Percentiles rank a stretch among this genome's conserved stretches.
These are phyloP conservation scores for Talaromyces rugulosus DNA, from an alignment of 2,329 filamentous ascomycete species.

Conservation along the genomic window DNA sequence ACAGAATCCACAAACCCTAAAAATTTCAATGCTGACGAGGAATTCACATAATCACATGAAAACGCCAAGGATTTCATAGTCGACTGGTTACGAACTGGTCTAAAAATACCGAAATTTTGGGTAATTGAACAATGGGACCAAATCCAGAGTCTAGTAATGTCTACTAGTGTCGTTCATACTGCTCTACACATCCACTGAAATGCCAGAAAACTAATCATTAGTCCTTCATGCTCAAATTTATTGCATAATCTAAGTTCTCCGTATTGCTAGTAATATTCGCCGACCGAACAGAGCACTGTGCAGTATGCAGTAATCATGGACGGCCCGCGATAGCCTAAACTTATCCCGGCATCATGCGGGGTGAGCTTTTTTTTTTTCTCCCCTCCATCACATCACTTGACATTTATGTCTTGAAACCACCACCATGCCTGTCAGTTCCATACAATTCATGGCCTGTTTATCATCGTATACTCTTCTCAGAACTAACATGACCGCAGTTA, in stretches of 20 bases:
- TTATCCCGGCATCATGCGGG: neutral
- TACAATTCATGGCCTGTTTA: neutral
- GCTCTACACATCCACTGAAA: too few species aligned
- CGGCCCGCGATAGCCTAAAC: neutral
- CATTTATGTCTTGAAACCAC: neutral
- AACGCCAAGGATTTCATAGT: neutral
- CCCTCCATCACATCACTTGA: neutral
- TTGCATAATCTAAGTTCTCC: too few species aligned
- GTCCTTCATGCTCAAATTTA: too few species aligned
- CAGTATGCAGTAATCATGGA: neutral
- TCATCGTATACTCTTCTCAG: neutral
- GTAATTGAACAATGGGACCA: too few species aligned
- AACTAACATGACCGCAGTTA: constrained; percentile 41
- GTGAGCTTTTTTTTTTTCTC: neutral
- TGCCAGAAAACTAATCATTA: too few species aligned
- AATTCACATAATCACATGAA: neutral
- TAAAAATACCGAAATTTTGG: neutral
- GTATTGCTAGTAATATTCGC: too few species aligned
- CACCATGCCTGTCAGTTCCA: constrained; percentile 9
- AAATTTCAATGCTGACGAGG: neutral
- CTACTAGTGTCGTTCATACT: too few species aligned
- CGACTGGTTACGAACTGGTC: neutral
- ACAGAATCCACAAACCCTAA: neutral
- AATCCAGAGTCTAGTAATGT: too few species aligned
- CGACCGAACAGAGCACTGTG: neutral